phyloP scores from a whole-genome alignment of 2,329 filamentous ascomycete species.

The Xylogone sp. region DNA sequence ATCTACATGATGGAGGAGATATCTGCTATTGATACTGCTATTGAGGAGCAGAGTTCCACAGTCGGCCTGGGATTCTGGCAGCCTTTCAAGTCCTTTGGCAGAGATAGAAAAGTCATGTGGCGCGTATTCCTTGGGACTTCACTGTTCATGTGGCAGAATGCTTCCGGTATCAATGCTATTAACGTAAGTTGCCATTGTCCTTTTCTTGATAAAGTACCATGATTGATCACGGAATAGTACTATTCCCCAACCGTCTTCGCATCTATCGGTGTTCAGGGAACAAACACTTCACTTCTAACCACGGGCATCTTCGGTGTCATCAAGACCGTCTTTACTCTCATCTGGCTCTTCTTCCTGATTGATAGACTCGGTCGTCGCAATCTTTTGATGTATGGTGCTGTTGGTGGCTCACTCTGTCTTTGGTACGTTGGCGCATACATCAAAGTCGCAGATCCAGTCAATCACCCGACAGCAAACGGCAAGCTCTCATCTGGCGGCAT shows the following conservation, averaged over 20 bases:
- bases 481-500: conserved; percentile 39
- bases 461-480: conserved; percentile 21
- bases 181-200: conserved; percentile 38
- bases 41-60: conserved; percentile 58
- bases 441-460: conserved; percentile 40
- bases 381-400: conserved; percentile 62
- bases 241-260: conserved; percentile 67
- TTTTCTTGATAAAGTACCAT: not conserved
- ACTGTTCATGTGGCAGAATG: conserved; percentile 78
- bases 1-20: conserved; percentile 3
- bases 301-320: conserved; percentile 77
- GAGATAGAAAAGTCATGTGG: conserved; percentile 57
- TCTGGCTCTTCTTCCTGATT: conserved; percentile 68
- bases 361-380: conserved; percentile 59
- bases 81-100: conserved; percentile 56
- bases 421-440: conserved; percentile 63
- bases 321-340: conserved; percentile 63
- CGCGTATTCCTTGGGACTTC: conserved; percentile 70
- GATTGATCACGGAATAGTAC: conserved; percentile 36
- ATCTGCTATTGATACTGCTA: conserved; percentile 63
- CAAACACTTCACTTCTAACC: conserved; percentile 55
- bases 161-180: conserved; percentile 71
- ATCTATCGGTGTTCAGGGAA: conserved; percentile 53
- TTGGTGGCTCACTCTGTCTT: conserved; percentile 60
- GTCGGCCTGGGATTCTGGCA: conserved; percentile 73